Evolutionary conservation across 2,329 filamentous ascomycete genomes (phyloP).

Genomic region (Aspergillus awamori): DNA sequence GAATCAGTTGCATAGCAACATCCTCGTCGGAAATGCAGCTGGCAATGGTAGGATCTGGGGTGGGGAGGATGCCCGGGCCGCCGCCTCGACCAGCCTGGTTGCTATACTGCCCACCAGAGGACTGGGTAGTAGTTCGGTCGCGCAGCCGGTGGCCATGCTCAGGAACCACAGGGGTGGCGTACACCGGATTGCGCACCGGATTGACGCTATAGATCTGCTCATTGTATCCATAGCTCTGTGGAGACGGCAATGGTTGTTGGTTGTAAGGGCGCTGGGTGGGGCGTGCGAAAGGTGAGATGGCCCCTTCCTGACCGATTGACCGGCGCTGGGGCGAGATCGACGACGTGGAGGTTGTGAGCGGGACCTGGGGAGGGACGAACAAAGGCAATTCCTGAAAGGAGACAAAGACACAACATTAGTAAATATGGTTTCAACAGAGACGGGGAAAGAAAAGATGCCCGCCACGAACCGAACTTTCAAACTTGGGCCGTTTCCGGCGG

Average conservation of each 20-base stretch:
- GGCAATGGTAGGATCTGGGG: constrained; percentile 93
- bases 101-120: constrained; percentile 42
- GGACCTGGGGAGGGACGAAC: constrained; percentile 92
- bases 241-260: constrained; percentile 77
- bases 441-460: constrained; percentile 25
- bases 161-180: constrained; percentile 61
- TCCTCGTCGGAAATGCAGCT: constrained; percentile 98
- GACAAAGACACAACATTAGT: constrained; percentile 18
- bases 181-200: constrained; percentile 49
- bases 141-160: constrained; percentile 67
- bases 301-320: constrained; percentile 70
- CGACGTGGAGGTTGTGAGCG: constrained; percentile 92
- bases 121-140: constrained; percentile 61
- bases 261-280: constrained; percentile 78
- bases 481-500: constrained; percentile 89
- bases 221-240: constrained; percentile 71
- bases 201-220: constrained; percentile 44
- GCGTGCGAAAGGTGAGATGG: constrained; percentile 70
- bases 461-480: constrained; percentile 89
- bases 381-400: constrained; percentile 80
- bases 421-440: neutral
- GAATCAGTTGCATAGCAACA: constrained; percentile 95
- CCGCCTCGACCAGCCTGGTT: constrained; percentile 43
- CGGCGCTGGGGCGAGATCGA: constrained; percentile 91
- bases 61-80: constrained; percentile 72